Evolutionary conservation across 805 yeast genomes (phyloP).

Genomic region (Kodamaea laetipori): DNA sequence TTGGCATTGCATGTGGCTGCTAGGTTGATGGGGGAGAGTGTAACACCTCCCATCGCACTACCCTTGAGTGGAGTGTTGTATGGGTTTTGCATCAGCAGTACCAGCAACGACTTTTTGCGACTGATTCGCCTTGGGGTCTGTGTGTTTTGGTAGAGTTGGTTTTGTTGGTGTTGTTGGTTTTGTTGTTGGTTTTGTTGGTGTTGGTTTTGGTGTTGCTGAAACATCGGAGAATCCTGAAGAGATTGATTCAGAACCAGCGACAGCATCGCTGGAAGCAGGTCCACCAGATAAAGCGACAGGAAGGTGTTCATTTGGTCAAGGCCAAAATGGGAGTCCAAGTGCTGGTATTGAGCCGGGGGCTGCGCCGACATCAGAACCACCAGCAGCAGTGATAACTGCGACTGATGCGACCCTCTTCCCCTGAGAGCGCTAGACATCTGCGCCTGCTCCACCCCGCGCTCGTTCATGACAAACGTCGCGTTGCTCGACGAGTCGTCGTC

Average conservation of each 20-base stretch:
- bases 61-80: conserved; percentile 38
- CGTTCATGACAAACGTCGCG: conserved; percentile 4
- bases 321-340: too few relatives aligned
- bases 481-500: conserved; percentile 1
- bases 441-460: conserved; percentile 2
- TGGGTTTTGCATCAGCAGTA: conserved; percentile 28
- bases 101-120: conserved; percentile 37
- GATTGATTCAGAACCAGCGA: conserved; percentile 40
- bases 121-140: conserved; percentile 39
- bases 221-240: conserved; percentile 33
- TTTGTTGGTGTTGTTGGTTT: conserved; percentile 8
- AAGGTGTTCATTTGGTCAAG: conserved; percentile 2
- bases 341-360: too few relatives aligned
- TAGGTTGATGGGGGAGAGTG: conserved; percentile 26
- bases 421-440: not conserved
- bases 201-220: conserved; percentile 1
- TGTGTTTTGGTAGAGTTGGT: conserved; percentile 7
- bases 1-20: conserved; percentile 21
- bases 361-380: conserved; percentile 6
- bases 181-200: conserved; percentile 1
- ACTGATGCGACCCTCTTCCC: conserved; percentile 7
- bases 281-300: conserved; percentile 26
- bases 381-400: conserved; percentile 11
- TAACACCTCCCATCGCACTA: conserved; percentile 12
- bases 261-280: conserved; percentile 38